Evolutionary conservation across 2,329 filamentous ascomycete species (phyloP).

Genomic region (Aspergillus fijiensis): DNA sequence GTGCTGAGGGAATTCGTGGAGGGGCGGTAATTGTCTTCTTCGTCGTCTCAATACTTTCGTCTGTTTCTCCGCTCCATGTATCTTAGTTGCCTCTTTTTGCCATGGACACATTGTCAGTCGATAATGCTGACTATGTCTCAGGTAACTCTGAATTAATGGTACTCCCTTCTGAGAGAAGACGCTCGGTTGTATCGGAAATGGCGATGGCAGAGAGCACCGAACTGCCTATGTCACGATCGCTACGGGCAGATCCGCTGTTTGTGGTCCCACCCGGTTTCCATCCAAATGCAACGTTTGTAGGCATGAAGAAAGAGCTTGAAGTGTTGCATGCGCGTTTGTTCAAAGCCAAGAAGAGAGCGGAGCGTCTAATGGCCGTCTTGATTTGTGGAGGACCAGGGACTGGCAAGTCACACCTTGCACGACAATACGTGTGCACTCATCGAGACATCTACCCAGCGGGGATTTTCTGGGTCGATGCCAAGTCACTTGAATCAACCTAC

Average conservation of each 20-base stretch:
- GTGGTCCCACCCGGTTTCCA: slow-evolving; percentile 58
- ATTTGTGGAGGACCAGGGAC: slow-evolving; percentile 65
- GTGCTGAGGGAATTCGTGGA: background rate
- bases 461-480: slow-evolving; percentile 68
- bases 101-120: slow-evolving; percentile 22
- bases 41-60: background rate
- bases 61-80: slow-evolving; percentile 16
- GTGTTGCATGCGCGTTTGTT: slow-evolving; percentile 60
- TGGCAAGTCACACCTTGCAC: slow-evolving; percentile 68
- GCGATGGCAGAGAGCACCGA: slow-evolving; percentile 25
- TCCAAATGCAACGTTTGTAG: slow-evolving; percentile 63
- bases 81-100: slow-evolving; percentile 11
- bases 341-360: slow-evolving; percentile 56
- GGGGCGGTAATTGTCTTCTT: background rate
- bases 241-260: slow-evolving; percentile 35
- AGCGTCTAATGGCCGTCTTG: slow-evolving; percentile 63
- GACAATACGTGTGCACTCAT: slow-evolving; percentile 65
- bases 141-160: slow-evolving; percentile 24
- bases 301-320: slow-evolving; percentile 59
- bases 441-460: slow-evolving; percentile 62
- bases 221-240: slow-evolving; percentile 23
- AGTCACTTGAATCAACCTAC: slow-evolving; percentile 57
- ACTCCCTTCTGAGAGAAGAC: slow-evolving; percentile 27
- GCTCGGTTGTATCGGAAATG: slow-evolving; percentile 27
- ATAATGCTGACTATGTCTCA: slow-evolving; percentile 37